Evolutionary conservation across 176 grass and related monocot species (phyloP), one percentile per base, ranked within the genome.

Genomic region (Zoysia pacifica): DNA sequence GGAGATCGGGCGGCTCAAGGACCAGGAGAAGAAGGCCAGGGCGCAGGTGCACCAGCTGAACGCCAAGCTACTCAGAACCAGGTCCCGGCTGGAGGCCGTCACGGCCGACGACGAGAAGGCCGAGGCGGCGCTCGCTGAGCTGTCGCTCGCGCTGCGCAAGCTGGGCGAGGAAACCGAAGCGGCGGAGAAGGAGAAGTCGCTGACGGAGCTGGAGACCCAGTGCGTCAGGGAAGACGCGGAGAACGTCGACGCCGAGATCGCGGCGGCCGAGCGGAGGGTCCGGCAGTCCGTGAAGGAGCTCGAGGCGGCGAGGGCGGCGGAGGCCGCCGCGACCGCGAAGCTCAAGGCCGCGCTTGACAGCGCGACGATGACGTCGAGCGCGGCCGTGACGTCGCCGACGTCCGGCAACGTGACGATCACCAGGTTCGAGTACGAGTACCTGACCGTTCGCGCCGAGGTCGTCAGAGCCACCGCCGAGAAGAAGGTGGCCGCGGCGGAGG

Each of bases 381-480:
- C 69, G 9, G 66, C 46, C 11, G 44, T 19, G 50, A 15, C 39
- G 63, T 13, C 75, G 50, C 47, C 12, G 49, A 66, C 76, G 76
- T 71, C 70, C 1, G 81, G 72, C 60, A 81, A 85, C 63, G 45
- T 94, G 12, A 87, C 84, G 11, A 72, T 98, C 56, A 66, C 90
- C 9, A 87, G 89, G 82, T 85, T 86, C 51, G 92, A 98, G 81
- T 93, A 87, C 78, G 89, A 97, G 67, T 97, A 97, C 84, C 83
- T 94, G 60, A 56, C 80, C 4, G 67, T 55, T 13, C 77, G 85
- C 9, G 76, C 28, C 28, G 28, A 28, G 28, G 28, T 28, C 28
- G 28, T 28, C 28, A 28, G 28, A 28, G 28, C 28, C 28, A 28
- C 28, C 28, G 28, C 87, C 2, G 90, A 88, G 62, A 96, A 90